Base-by-base conservation (phyloP, 345 rosid species). In the Noccaea caerulescens region DNA sequence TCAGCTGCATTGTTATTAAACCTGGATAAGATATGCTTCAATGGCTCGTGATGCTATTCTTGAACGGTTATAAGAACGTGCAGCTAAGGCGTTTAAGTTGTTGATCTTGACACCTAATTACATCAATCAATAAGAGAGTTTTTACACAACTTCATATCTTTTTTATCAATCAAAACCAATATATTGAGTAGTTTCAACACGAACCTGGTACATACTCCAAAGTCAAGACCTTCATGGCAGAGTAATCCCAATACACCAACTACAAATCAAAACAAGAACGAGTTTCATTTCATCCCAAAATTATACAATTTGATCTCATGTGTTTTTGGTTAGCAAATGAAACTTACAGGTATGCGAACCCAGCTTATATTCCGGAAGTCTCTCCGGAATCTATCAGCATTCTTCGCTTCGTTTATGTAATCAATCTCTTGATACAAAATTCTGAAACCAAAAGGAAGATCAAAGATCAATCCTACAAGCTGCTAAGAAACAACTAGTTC, bases 121-220 rank as follows among this genome's bases (percentile, higher is more conserved):
- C 53, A 58, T 33, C 36, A 44, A 12, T 53, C 58, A 54, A 58
- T 54, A 47, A 42, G 58, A 57, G 54, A 50, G 42, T 66, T 41
- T 66, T 44, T 7, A 38, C 6, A 39, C 23, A 7, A 20, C 8
- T 30, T 23, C 37, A 12, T n/a, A 8, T 51, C n/a, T 20, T 11
- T 9, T 30, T 16, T 5, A 63, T 58, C 47, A 65, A 14, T 14
- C 12, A 16, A 16, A 78, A 77, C 30, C 45, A 51, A 61, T 67
- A 58, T 50, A 60, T 30, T 11, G 53, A 3, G 62, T 51, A 20
- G 70, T 81, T 68, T 78, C 54, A 62, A 69, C 44, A 60, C 64
- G 27, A 74, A 93, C 98, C 97, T 84, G 98, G 98, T 36, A 89
- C 91, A 79, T 91, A 93, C 84, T 93, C 98, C 88, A 93, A 79